Evolutionary conservation across 164 flowering plant genomes (phyloP).

Genomic region (Magnolia sinica): DNA sequence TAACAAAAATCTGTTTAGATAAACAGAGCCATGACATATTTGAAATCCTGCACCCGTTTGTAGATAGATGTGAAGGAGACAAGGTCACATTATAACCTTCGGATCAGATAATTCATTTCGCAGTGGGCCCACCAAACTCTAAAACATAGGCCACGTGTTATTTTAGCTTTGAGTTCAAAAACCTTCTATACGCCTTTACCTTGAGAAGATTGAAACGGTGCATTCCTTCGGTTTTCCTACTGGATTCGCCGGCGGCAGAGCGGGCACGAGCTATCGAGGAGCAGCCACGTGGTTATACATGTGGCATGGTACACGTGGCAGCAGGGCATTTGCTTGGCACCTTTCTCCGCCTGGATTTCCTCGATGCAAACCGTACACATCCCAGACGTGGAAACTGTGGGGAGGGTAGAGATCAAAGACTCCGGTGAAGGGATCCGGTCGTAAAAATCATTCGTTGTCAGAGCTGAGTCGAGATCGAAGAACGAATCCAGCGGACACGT

Average conservation of each 20-base stretch:
- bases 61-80: no score
- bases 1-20: no score
- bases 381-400: not conserved
- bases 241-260: not conserved
- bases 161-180: no score
- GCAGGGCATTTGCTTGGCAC: conserved; percentile 3
- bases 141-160: no score
- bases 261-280: not conserved
- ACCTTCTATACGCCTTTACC: no score
- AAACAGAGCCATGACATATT: no score
- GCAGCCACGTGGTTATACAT: conserved; percentile 4
- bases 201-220: no score
- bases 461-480: conserved; percentile 3
- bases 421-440: not conserved
- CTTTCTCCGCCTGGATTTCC: not conserved
- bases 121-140: no score
- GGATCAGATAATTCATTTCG: no score
- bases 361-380: not conserved
- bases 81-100: no score
- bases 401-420: not conserved
- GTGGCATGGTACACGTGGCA: conserved; percentile 4
- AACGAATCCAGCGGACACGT: not conserved
- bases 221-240: no score
- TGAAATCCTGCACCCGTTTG: no score
- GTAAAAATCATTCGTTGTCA: not conserved